These are phyloP conservation scores for Bipolaris zeicola DNA, from an alignment of 2,329 filamentous ascomycete genomes.

Conservation along the genomic window DNA sequence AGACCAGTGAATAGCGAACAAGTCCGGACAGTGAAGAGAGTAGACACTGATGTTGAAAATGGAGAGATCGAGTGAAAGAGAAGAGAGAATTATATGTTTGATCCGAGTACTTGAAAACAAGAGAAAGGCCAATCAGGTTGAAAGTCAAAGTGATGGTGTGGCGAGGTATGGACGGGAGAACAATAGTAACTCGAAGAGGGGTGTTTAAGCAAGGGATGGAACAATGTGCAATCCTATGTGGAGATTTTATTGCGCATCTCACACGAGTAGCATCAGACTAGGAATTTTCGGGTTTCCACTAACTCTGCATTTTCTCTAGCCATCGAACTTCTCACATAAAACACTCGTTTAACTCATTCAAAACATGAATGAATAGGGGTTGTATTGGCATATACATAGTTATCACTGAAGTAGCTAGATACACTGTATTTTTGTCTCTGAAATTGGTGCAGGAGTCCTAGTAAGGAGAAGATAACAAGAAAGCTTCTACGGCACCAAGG, in stretches of 20 bases:
- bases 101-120: background rate
- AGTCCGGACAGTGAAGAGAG: background rate
- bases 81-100: background rate
- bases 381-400: too few species aligned
- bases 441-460: too few species aligned
- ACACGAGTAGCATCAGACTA: too few species aligned
- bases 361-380: background rate
- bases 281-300: too few species aligned
- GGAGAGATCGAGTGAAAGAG: background rate
- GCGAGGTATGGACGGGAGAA: background rate
- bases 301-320: too few species aligned
- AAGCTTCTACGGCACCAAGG: too few species aligned
- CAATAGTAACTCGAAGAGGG: conserved; percentile 6
- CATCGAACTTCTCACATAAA: too few species aligned
- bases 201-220: background rate
- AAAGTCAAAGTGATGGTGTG: background rate
- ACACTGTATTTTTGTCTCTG: too few species aligned
- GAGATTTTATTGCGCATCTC: too few species aligned
- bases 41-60: too few species aligned
- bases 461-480: too few species aligned
- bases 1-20: background rate
- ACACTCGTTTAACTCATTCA: background rate
- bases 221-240: background rate
- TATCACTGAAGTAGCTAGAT: too few species aligned
- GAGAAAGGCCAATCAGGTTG: background rate